Percentiles rank a stretch among this genome's conserved stretches.
phyloP scores from a whole-genome alignment of 305 asterid species.

The Rubia tinctorum region DNA sequence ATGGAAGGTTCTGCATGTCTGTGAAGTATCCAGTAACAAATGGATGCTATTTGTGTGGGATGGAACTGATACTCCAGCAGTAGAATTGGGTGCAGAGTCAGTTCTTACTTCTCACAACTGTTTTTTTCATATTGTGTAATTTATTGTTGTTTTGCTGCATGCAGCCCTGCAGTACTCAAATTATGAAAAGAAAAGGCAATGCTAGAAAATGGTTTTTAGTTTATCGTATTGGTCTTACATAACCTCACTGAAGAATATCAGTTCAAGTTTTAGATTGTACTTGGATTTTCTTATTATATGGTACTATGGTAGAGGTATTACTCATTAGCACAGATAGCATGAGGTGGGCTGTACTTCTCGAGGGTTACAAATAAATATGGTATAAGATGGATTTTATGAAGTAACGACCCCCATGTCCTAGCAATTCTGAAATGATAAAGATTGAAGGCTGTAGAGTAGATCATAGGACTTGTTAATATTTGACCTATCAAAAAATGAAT shows the following conservation, averaged over 20 bases:
- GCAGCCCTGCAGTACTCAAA: neutral
- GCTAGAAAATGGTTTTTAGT: too few species aligned
- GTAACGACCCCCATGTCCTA: neutral
- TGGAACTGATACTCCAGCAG: constrained; percentile 31
- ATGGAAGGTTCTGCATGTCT: constrained; percentile 21
- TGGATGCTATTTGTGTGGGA: constrained; percentile 35
- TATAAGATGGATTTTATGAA: neutral
- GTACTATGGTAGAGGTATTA: neutral
- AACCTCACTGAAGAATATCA: neutral
- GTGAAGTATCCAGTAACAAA: constrained; percentile 21
- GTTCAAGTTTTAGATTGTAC: neutral
- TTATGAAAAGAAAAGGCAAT: neutral
- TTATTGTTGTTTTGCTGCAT: neutral
- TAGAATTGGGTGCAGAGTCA: constrained; percentile 18
- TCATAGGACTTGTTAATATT: neutral
- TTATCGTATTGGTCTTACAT: too few species aligned
- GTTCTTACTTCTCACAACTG: neutral
- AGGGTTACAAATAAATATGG: neutral
- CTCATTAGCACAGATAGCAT: neutral
- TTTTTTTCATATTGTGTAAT: too few species aligned
- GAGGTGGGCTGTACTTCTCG: neutral
- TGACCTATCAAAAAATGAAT: neutral
- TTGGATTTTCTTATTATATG: neutral
- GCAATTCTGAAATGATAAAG: neutral
- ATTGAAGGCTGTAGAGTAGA: neutral